Evolutionary conservation across 2,329 filamentous ascomycete genomes (phyloP), one percentile per base, ranked within the genome.

Genomic region (Capronia epimyces): DNA sequence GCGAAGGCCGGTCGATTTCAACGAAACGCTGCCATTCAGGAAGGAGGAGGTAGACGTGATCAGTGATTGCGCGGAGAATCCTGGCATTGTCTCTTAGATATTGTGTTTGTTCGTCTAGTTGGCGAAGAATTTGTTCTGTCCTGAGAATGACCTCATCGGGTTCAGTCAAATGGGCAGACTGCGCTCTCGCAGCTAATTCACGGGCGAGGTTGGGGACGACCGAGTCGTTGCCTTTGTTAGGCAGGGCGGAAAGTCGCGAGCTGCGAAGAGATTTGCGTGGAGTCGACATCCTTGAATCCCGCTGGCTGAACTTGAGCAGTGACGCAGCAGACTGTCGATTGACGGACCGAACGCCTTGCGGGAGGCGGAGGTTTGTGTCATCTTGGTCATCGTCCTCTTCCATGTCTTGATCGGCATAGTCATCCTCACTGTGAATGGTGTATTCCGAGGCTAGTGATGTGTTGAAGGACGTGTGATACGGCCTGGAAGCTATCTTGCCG

Each of bases 141-240:
- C 80, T 75, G 27, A 94, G 70, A 40, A 96, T 81, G 16, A 95
- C 67, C 40, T 83, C 76, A 53, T 84, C 81, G 1, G 83, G 73
- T 68, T 96, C 91, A 3, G 75, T 75, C 40, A 94, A 72, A 15
- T 69, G 63, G 1, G 86, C 80, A 27, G 78, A 72, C 29, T 77
- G 77, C 37, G 68, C 76, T 67, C 65, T 80, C 65, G 66, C 72
- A 65, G 74, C 83, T 8, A 90, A 68, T 54, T 84, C 83, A 64
- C 84, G 86, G 24, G 87, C 87, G 52, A 95, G 81, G 5, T 78
- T 73, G 3, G 82, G 78, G 62, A 89, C 86, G 39, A 81, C 79
- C 45, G 83, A 82, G 7, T 81, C 77, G 42, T 76, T 77, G 56
- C 71, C 62, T 57, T 68, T 71, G 31, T 63, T 66, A 9, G 62